phyloP scores from a whole-genome alignment of 1,139 yeast genomes.

The Lodderomyces oxycetoniae region DNA sequence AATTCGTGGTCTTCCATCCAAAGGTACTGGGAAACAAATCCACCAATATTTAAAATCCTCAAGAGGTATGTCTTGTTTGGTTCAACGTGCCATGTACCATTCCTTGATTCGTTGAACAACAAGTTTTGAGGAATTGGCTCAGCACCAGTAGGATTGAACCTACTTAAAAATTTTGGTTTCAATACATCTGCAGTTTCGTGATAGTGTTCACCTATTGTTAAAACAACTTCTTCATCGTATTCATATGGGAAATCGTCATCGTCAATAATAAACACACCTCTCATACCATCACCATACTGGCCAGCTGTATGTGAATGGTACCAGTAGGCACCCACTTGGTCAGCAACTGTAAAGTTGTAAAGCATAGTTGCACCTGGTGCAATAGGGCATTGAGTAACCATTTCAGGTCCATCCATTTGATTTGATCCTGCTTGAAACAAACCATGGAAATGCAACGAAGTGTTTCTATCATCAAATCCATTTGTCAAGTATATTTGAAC shows the following conservation, averaged over 20 bases:
- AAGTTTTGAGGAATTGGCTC: conserved; percentile 72
- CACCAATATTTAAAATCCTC: conserved; percentile 61
- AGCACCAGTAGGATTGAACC: conserved; percentile 78
- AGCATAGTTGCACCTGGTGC: conserved; percentile 59
- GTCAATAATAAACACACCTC: conserved; percentile 68
- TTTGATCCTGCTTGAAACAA: conserved; percentile 55
- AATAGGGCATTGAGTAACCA: conserved; percentile 75
- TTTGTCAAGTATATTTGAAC: conserved; percentile 56
- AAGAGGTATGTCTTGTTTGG: conserved; percentile 60
- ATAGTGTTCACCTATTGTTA: conserved; percentile 61
- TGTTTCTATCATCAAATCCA: conserved; percentile 48
- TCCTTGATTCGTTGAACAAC: conserved; percentile 60
- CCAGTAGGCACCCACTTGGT: conserved; percentile 75
- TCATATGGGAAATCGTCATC: conserved; percentile 54
- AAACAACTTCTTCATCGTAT: conserved; percentile 57
- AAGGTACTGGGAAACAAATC: conserved; percentile 68
- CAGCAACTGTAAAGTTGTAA: conserved; percentile 60
- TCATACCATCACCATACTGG: conserved; percentile 73
- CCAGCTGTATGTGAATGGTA: conserved; percentile 78
- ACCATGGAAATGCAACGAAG: conserved; percentile 77
- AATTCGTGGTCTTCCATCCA: conserved; percentile 65
- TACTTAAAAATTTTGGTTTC: conserved; percentile 44
- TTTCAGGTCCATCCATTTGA: conserved; percentile 76
- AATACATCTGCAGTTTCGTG: conserved; percentile 47
- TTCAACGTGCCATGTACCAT: conserved; percentile 52